Evolutionary conservation across 2,329 filamentous ascomycete genomes (phyloP).

Genomic region (Colletotrichum caudatum): DNA sequence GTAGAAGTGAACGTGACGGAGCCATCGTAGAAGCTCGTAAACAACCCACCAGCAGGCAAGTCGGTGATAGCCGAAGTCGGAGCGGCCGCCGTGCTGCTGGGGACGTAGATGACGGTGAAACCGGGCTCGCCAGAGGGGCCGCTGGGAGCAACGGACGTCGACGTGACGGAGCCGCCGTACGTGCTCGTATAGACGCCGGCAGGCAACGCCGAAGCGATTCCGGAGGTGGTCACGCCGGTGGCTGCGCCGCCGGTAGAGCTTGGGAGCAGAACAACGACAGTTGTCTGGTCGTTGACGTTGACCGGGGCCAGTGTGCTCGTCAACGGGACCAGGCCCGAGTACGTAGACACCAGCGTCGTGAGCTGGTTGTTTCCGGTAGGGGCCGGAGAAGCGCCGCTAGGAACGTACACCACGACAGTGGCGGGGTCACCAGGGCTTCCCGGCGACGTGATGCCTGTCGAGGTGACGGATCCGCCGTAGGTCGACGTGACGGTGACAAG

Average conservation of each 20-base stretch:
- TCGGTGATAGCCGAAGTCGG: neutral
- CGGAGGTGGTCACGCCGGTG: neutral
- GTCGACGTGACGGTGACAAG: constrained; percentile 29
- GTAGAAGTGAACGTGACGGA: neutral
- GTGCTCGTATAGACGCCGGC: constrained; percentile 31
- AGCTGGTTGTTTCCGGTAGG: constrained; percentile 1
- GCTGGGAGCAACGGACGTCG: constrained; percentile 7
- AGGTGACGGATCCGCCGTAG: constrained; percentile 18
- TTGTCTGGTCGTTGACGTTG: constrained; percentile 26
- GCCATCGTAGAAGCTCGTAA: constrained; percentile 24
- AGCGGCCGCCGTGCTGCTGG: neutral
- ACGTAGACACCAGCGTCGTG: constrained; percentile 30
- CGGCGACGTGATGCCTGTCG: constrained; percentile 30
- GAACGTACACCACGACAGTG: constrained; percentile 28
- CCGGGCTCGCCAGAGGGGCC: constrained; percentile 18
- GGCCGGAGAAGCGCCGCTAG: neutral
- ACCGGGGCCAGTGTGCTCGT: constrained; percentile 32
- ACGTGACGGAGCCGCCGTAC: constrained; percentile 27
- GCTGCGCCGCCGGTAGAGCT: constrained; percentile 5
- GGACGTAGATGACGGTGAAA: constrained; percentile 18
- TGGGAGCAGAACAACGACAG: constrained; percentile 29
- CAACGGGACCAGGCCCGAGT: constrained; percentile 21
- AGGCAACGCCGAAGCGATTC: constrained; percentile 5
- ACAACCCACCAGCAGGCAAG: constrained; percentile 12
- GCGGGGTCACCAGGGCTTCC: constrained; percentile 34